Conservation (phyloP, 23 red algal species). For the Gracilaria domingensis region DNA sequence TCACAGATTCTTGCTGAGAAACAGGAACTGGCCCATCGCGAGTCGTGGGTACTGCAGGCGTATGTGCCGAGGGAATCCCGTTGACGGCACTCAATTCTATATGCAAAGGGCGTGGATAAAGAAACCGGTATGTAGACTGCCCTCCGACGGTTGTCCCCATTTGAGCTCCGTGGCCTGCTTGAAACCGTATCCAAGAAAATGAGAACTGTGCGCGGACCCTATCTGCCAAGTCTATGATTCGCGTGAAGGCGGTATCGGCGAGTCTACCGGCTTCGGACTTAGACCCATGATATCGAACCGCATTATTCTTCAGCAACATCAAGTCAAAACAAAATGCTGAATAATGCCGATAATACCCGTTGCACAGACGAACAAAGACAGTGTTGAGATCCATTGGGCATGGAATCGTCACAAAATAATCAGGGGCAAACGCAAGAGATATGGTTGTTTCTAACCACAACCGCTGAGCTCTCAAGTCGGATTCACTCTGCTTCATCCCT, state of each 20-base stretch:
- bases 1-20: slow-evolving; percentile 8
- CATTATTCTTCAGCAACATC: slow-evolving; percentile 52
- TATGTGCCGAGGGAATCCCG: not conserved
- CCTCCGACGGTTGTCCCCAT: not conserved
- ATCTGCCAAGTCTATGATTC: slow-evolving; percentile 56
- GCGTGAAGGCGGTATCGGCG: not conserved
- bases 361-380: slow-evolving; percentile 64
- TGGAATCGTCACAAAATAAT: slow-evolving; percentile 57
- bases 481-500: slow-evolving; percentile 39
- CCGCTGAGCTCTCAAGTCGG: slow-evolving; percentile 50
- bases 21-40: not conserved
- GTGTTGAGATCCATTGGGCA: slow-evolving; percentile 78
- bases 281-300: slow-evolving; percentile 37
- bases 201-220: slow-evolving; percentile 40
- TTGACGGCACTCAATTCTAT: slow-evolving; percentile 16
- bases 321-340: slow-evolving; percentile 58
- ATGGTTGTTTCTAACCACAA: slow-evolving; percentile 64
- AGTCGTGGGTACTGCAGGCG: not conserved
- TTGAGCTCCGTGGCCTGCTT: not conserved
- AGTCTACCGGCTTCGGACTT: slow-evolving; percentile 56
- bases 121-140: not conserved
- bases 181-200: slow-evolving; percentile 31
- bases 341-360: slow-evolving; percentile 74
- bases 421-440: slow-evolving; percentile 36
- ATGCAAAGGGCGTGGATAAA: not conserved